These are phyloP conservation scores for Hondaea fermentalgiana DNA, from an alignment of 108 stramenopile species.

Conservation along the genomic window DNA sequence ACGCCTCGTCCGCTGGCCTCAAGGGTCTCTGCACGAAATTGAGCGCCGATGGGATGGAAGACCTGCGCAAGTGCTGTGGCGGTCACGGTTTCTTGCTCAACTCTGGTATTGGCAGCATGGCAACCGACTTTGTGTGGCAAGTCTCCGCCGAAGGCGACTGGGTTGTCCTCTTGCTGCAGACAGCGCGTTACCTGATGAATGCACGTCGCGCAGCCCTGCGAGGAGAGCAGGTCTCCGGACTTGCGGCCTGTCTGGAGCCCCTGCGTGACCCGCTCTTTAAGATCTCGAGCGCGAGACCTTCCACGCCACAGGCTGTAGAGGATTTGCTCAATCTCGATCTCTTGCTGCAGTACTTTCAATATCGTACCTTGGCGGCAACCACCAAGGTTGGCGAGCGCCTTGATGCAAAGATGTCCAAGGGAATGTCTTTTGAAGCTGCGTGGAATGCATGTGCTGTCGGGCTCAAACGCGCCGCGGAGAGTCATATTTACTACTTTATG, in stretches of 20 bases:
- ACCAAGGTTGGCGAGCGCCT: conserved; percentile 58
- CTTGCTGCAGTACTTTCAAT: conserved; percentile 56
- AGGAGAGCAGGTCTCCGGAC: neutral
- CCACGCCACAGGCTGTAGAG: conserved; percentile 21
- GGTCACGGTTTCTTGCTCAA: conserved; percentile 37
- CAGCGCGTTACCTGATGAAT: neutral
- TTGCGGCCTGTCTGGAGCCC: neutral
- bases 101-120: conserved; percentile 1
- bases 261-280: neutral
- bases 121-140: conserved; percentile 17
- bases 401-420: conserved; percentile 37
- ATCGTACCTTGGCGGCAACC: conserved; percentile 62
- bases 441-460: conserved; percentile 70
- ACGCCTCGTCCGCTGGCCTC: conserved; percentile 37
- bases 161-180: conserved; percentile 20
- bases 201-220: neutral
- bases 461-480: conserved; percentile 65
- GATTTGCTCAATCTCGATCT: conserved; percentile 40
- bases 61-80: conserved; percentile 39
- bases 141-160: conserved; percentile 18
- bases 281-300: neutral
- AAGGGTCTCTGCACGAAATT: conserved; percentile 34
- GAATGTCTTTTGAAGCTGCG: conserved; percentile 47
- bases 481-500: conserved; percentile 64
- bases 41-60: conserved; percentile 30